Conservation (phyloP, 139 green algal species). For the Tetradesmus lagerheimii region DNA sequence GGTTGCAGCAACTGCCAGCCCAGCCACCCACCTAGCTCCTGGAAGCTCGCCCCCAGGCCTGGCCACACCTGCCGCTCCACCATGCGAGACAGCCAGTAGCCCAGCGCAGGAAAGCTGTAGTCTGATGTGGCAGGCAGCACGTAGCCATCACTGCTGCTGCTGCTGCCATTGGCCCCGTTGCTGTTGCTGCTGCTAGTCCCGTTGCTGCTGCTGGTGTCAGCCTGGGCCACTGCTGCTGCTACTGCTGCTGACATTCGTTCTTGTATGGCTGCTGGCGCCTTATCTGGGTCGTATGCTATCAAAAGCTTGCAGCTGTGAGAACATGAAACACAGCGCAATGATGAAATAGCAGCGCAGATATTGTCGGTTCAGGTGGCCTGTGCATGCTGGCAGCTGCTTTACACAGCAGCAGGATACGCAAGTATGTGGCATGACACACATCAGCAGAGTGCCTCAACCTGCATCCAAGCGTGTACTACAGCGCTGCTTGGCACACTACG, state of each 20-base stretch:
- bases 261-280: not conserved
- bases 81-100: conserved; percentile 32
- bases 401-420: too few relatives aligned
- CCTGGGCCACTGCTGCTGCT: not conserved
- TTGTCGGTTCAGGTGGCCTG: not conserved
- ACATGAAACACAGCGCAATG: not conserved
- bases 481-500: too few relatives aligned
- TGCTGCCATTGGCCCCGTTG: not conserved
- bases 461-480: too few relatives aligned
- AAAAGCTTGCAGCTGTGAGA: conserved; percentile 7
- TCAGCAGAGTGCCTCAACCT: too few relatives aligned
- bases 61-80: conserved; percentile 10
- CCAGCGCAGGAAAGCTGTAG: conserved; percentile 11
- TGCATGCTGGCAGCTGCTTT: not conserved
- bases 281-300: conserved; percentile 3
- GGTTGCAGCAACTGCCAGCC: not conserved
- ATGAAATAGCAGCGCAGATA: not conserved
- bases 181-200: not conserved
- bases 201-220: not conserved
- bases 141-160: not conserved
- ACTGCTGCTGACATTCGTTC: not conserved
- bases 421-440: too few relatives aligned
- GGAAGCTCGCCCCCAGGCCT: conserved; percentile 8
- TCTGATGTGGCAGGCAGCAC: not conserved
- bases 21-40: not conserved